Conservation (phyloP, 164 flowering plant species). For the Saururus chinensis region DNA sequence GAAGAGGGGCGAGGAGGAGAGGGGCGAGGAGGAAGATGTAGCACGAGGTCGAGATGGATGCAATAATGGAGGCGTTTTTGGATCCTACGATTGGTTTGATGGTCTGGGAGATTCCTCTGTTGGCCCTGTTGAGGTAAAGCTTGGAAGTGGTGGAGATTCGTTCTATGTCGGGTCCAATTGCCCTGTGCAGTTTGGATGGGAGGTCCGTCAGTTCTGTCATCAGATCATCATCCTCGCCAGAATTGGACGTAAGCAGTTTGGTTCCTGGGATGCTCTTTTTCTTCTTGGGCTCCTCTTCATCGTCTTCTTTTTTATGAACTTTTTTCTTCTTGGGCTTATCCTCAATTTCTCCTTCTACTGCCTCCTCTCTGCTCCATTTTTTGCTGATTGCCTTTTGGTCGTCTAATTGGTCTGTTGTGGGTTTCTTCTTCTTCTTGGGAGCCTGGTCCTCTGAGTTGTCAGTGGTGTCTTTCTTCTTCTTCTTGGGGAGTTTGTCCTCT, state of each 20-base stretch:
- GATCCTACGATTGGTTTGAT: conserved; percentile 73
- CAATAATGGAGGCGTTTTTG: conserved; percentile 59
- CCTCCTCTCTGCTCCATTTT: background rate
- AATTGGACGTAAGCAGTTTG: background rate
- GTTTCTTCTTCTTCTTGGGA: background rate
- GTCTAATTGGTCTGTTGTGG: background rate
- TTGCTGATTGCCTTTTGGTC: background rate
- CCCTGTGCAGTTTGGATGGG: conserved; percentile 56
- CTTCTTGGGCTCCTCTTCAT: background rate
- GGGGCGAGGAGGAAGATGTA: conserved; percentile 62
- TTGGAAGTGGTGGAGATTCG: conserved; percentile 60
- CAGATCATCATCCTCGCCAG: conserved; percentile 31
- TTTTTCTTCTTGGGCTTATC: background rate
- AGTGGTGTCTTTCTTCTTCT: background rate
- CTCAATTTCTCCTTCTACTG: conserved; percentile 1
- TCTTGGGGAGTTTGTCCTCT: background rate
- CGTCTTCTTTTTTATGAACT: too few species aligned
- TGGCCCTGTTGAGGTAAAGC: conserved; percentile 49
- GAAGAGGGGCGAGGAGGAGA: conserved; percentile 54
- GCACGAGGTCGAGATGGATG: conserved; percentile 36
- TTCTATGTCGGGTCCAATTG: conserved; percentile 64
- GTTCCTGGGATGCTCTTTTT: background rate
- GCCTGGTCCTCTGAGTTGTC: background rate
- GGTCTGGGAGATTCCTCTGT: conserved; percentile 49
- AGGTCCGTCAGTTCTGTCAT: conserved; percentile 55